Base-by-base conservation (phyloP, 257 asterid species). In the Plantago elongata region DNA sequence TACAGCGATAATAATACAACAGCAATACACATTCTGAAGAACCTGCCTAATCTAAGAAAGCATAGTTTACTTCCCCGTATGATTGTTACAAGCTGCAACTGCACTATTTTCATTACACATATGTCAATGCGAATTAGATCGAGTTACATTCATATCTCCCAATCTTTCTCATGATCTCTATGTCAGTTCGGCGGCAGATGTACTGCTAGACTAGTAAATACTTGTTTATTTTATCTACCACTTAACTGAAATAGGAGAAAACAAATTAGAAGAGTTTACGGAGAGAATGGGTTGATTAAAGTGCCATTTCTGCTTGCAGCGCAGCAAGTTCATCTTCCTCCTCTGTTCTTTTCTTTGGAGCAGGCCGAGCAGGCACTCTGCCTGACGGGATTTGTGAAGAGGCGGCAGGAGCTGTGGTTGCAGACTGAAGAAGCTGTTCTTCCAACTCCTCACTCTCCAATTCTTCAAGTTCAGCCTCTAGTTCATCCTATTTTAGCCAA, bases 311-410 rank as follows among this genome's bases (percentile, higher is more conserved):
- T 50, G 85, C 90, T 77, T 84, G 97, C 80, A 89, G 73, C 50
- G 87, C 91, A 57, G 89, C 97, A 57, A 89, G 87, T 77, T 89
- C 96, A 3, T 84, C 91, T 43, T 82, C 91, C 67, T 89, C 97
- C 62, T 80, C 83, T 13, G 82, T 69, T 43, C 57, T 84, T 68
- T 52, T 81, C 69, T 71, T 87, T 64, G 89, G 81, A 43, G 73
- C 70, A 14, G 89, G 79, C 16, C 85, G 89, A 63, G 83, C 50
- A 15, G 75, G 87, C 38, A 67, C 75, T 67, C 77, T 67, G 63
- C 78, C 79, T 0, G 77, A 72, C 54, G 85, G 83, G 17, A 61
- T 75, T 12, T 63, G 69, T 45, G 73, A 73, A 2, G 89, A 67
- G 38, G 78, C 80, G 13, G 85, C 72, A 17, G 88, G 87, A 47